Evolutionary conservation across 257 asterid species (phyloP).

Genomic region (Lavandula angustifolia): DNA sequence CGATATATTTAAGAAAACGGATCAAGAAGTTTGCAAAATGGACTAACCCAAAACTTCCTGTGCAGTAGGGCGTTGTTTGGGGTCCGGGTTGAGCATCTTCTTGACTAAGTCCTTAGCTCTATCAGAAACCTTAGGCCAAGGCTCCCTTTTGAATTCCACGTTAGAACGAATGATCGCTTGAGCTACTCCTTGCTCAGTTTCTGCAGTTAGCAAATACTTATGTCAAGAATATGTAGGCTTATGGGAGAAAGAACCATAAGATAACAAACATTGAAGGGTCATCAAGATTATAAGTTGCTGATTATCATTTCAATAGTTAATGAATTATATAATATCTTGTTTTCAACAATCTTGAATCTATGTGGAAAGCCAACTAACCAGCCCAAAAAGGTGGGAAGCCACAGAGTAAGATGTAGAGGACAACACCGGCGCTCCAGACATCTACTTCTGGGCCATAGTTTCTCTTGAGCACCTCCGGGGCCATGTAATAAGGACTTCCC

Average conservation of each 20-base stretch:
- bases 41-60: conserved; percentile 56
- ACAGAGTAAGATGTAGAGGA: conserved; percentile 56
- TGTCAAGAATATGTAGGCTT: not conserved
- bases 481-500: conserved; percentile 69
- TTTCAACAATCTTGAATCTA: too few relatives aligned
- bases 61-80: conserved; percentile 49
- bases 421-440: conserved; percentile 66
- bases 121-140: conserved; percentile 67
- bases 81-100: conserved; percentile 62
- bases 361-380: conserved; percentile 34
- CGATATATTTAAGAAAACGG: not conserved
- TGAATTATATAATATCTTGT: not conserved
- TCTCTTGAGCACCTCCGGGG: conserved; percentile 57
- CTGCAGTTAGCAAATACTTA: conserved; percentile 35
- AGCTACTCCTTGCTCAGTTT: conserved; percentile 70
- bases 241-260: not conserved
- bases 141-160: conserved; percentile 54
- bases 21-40: not conserved
- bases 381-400: conserved; percentile 70
- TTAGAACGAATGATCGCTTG: conserved; percentile 55
- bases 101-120: conserved; percentile 59
- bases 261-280: not conserved
- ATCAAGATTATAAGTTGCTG: not conserved
- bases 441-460: conserved; percentile 59
- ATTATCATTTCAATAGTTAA: not conserved